Conservation (phyloP, 495 filamentous ascomycete species). For the Aspergillus incahuasiensis region DNA sequence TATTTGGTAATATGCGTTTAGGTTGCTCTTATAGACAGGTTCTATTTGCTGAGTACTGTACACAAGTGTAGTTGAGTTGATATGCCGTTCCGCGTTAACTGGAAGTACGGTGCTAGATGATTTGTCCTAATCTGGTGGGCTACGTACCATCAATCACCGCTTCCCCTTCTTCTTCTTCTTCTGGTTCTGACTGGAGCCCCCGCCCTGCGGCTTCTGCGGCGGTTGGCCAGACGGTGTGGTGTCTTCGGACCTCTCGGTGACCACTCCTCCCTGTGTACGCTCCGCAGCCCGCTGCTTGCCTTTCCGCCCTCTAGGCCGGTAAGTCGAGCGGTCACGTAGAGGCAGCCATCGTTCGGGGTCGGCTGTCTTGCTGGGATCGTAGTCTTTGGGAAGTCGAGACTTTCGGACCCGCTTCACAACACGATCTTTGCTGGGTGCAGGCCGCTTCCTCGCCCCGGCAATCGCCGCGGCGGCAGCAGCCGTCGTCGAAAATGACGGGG, state of each 20-base stretch:
- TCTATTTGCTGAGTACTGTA: background rate
- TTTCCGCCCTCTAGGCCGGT: slow-evolving; percentile 86
- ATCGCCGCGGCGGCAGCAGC: slow-evolving; percentile 35
- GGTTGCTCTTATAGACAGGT: background rate
- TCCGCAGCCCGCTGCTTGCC: slow-evolving; percentile 75
- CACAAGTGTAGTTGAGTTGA: background rate
- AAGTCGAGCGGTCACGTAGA: slow-evolving; percentile 79
- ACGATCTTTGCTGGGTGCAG: slow-evolving; percentile 45
- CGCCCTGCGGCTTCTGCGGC: slow-evolving; percentile 34
- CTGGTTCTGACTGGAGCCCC: slow-evolving; percentile 44
- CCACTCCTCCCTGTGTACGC: slow-evolving; percentile 78
- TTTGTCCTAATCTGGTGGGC: background rate
- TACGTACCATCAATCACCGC: slow-evolving; percentile 15
- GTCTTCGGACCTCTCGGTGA: slow-evolving; percentile 64
- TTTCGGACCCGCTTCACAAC: slow-evolving; percentile 63
- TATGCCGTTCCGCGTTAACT: background rate
- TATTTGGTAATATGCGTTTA: background rate
- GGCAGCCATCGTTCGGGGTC: slow-evolving; percentile 94
- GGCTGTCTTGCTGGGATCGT: slow-evolving; percentile 64
- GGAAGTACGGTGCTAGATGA: background rate
- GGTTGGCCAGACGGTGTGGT: slow-evolving; percentile 47
- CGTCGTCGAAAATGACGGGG: slow-evolving; percentile 45
- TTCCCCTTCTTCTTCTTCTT: slow-evolving; percentile 61
- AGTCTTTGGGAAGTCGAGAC: slow-evolving; percentile 71
- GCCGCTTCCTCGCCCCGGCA: slow-evolving; percentile 52